Percentiles rank a stretch among this genome's conserved stretches.
These are phyloP conservation scores for Prunella vulgaris DNA, from an alignment of 257 asterid genomes.

Conservation along the genomic window DNA sequence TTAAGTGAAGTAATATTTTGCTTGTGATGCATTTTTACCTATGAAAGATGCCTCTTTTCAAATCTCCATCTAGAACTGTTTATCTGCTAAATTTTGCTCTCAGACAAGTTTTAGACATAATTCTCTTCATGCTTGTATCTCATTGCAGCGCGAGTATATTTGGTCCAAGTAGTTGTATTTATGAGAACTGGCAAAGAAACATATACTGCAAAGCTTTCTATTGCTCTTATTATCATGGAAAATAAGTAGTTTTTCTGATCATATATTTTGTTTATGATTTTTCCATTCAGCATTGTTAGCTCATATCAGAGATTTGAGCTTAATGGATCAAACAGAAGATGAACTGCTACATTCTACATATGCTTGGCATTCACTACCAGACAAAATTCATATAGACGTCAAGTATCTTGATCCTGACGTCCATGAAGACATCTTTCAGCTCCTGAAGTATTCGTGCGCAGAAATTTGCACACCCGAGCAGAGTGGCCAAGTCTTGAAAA, in stretches of 20 bases:
- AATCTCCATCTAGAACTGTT: not conserved
- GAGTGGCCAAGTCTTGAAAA: slow-evolving; percentile 60
- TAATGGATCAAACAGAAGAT: slow-evolving; percentile 53
- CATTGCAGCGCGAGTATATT: not conserved
- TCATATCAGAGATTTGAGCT: slow-evolving; percentile 69
- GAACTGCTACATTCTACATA: slow-evolving; percentile 51
- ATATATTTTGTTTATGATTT: slow-evolving; percentile 26
- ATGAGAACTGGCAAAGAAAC: not conserved
- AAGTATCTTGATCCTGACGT: slow-evolving; percentile 69
- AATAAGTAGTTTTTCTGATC: slow-evolving; percentile 15
- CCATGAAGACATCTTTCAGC: slow-evolving; percentile 77
- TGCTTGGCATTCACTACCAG: slow-evolving; percentile 62
- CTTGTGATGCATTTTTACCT: not conserved
- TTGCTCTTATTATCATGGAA: slow-evolving; percentile 1
- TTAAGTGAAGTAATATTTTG: not conserved
- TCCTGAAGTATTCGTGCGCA: slow-evolving; percentile 67
- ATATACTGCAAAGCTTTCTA: not conserved
- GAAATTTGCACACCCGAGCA: slow-evolving; percentile 84
- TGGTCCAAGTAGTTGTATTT: slow-evolving; percentile 13
- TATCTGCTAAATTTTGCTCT: not conserved
- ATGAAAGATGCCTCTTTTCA: slow-evolving; percentile 9
- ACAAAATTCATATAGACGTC: slow-evolving; percentile 57
- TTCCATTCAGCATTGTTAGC: slow-evolving; percentile 58
- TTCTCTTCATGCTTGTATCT: not conserved
- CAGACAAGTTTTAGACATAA: not conserved